Evolutionary conservation across 2,329 filamentous ascomycete species (phyloP), one percentile per base, ranked within the genome.

Genomic region (Metarhizium sp.): DNA sequence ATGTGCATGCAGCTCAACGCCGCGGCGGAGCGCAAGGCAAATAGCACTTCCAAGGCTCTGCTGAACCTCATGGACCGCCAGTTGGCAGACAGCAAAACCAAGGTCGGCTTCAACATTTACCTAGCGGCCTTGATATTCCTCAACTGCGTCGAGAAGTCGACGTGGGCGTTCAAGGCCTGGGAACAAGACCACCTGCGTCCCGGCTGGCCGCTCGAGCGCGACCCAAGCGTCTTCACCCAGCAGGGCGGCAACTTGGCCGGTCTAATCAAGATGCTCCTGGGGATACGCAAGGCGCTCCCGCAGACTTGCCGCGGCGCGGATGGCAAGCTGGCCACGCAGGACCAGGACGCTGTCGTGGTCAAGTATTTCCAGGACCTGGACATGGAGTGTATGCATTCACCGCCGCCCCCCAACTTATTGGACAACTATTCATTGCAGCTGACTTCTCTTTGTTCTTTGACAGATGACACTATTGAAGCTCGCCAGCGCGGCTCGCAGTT

Each of bases 121-220:
- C 75, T 86, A 25, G 78, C 82, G 2, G 77, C 80, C 3, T 67
- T 86, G 55, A 78, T 86, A 54, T 78, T 86, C 58, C 75, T 86
- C 50, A 85, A 84, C 63, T 85, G 81, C 60, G 74, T 86, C 14
- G 84, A 87, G 64, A 86, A 86, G 69, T 82, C 81, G 0, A 86
- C 82, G 0, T 87, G 83, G 84, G 79, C 81, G 1, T 86, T 86
- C 70, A 84, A 85, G 59, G 82, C 80, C 2, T 87, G 82, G 82
- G 82, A 85, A 61, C 80, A 85, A 64, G 77, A 81, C 55, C 78
- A 79, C 51, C 75, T 85, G 30, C 75, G 79, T 2, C 75, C 76
- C 0, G 75, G 77, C 47, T 86, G 83, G 83, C 84, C 84, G 4
- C 72, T 86, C 3, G 80, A 82, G 63, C 68, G 73, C 42, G 77